Evolutionary conservation across 148 eudicot genomes (phyloP), one percentile per base, ranked within the genome.

Genomic region (Rhododendron kiyosumense): DNA sequence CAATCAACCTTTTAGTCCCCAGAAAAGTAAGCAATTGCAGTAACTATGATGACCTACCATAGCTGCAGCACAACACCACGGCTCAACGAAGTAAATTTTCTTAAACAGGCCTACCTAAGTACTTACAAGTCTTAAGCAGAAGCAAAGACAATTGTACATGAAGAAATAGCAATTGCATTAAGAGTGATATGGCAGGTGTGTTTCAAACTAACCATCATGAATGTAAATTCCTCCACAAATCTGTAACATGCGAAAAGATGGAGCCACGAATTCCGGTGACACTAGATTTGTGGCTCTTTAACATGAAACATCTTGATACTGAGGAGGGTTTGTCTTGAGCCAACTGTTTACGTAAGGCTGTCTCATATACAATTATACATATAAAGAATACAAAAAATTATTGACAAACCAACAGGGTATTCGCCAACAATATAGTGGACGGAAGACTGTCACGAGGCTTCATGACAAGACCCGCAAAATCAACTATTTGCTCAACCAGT

Each of bases 401-500:
- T 79, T 79, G 61, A n/a, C 82, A 79, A 48, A 79, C 51, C 30
- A 46, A 15, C 82, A 48, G 28, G 20, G 81, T 24, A 79, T 48
- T 48, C 49, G 13, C 57, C 26, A 79, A 79, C 59, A 46, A 79
- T 48, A 79, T 20, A 52, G 59, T 80, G 83, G 63, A 79, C 32
- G 14, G 59, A 17, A 30, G 83, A 52, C 65, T 15, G 24, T 28
- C 24, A 7, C n/a, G n/a, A 30, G 63, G 36, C 65, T 80, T 52
- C 63, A 46, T 20, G 24, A 28, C 52, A 17, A 36, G 11, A 59
- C 32, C 30, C 73, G 2, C 71, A 36, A 36, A 32, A 59, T 61
- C 82, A 76, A 49, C 88, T 92, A 95, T 86, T 95, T 95, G 86
- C 91, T 95, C 89, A 95, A 87, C 98, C 98, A 97, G 87, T 97